Evolutionary conservation across 495 filamentous ascomycete species (phyloP).

Genomic region (Penicillium alfredii): DNA sequence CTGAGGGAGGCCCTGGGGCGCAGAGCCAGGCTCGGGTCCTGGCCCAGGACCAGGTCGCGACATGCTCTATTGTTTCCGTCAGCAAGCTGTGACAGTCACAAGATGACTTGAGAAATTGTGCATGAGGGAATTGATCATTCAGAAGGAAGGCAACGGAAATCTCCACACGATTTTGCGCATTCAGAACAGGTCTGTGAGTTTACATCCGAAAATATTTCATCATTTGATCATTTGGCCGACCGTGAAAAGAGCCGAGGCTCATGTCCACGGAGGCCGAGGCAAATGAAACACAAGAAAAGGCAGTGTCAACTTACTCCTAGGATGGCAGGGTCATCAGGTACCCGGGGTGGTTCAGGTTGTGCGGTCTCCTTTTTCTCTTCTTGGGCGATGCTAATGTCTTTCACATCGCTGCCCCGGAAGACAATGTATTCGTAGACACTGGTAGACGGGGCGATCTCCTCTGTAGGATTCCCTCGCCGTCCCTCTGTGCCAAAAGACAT

Average conservation of each 20-base stretch:
- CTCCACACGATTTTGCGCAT: constrained; percentile 93
- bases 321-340: constrained; percentile 95
- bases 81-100: constrained; percentile 13
- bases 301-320: constrained; percentile 71
- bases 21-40: constrained; percentile 23
- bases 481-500: constrained; percentile 90
- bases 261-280: constrained; percentile 6
- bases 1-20: constrained; percentile 33
- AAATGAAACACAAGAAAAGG: constrained; percentile 1
- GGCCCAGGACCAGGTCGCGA: constrained; percentile 24
- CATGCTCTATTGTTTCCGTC: constrained; percentile 33
- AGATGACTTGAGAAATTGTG: constrained; percentile 3
- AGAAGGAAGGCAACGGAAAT: constrained; percentile 99
- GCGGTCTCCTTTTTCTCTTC: constrained; percentile 65
- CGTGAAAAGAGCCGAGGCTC: too few relatives aligned
- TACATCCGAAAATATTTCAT: constrained; percentile 54
- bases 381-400: constrained; percentile 89
- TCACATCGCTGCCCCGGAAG: constrained; percentile 97
- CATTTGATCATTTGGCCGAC: constrained; percentile 46
- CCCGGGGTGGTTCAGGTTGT: constrained; percentile 56
- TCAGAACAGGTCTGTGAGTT: constrained; percentile 60
- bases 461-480: constrained; percentile 65
- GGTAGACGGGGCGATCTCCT: constrained; percentile 75
- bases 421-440: constrained; percentile 98
- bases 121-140: constrained; percentile 38